phyloP scores from a whole-genome alignment of 2,329 filamentous ascomycete species.

The Knufia petricola region DNA sequence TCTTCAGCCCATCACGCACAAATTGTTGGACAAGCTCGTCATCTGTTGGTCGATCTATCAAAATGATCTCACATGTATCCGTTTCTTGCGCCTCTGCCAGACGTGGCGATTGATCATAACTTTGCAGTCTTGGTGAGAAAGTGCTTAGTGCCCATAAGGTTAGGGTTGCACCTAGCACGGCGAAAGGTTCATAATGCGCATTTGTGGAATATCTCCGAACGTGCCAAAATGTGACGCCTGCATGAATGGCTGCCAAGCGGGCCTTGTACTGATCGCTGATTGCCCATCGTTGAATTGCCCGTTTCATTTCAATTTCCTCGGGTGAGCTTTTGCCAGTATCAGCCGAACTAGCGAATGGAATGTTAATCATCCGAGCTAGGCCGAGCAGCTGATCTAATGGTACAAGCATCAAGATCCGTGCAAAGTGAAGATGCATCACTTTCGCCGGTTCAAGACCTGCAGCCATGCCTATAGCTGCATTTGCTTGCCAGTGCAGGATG shows the following conservation, averaged over 20 bases:
- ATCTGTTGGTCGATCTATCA: slow-evolving; percentile 46
- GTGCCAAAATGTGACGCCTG: slow-evolving; percentile 44
- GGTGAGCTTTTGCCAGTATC: slow-evolving; percentile 24
- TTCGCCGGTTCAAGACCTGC: slow-evolving; percentile 46
- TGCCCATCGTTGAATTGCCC: slow-evolving; percentile 40
- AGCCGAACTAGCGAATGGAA: slow-evolving; percentile 22
- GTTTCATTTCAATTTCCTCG: slow-evolving; percentile 24
- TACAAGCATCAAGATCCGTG: slow-evolving; percentile 42
- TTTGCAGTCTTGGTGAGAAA: slow-evolving; percentile 17
- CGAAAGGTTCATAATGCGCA: slow-evolving; percentile 39
- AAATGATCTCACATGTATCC: slow-evolving; percentile 29
- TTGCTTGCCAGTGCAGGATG: slow-evolving; percentile 50
- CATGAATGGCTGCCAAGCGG: slow-evolving; percentile 45
- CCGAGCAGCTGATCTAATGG: slow-evolving; percentile 38
- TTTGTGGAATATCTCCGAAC: slow-evolving; percentile 40
- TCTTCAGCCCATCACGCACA: slow-evolving; percentile 39
- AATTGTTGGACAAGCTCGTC: slow-evolving; percentile 50
- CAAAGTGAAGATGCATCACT: slow-evolving; percentile 46
- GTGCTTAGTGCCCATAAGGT: slow-evolving; percentile 40
- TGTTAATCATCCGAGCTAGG: slow-evolving; percentile 31
- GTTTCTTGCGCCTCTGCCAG: slow-evolving; percentile 27
- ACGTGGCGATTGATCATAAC: slow-evolving; percentile 1
- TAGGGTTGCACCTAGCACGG: slow-evolving; percentile 37
- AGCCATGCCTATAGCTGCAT: slow-evolving; percentile 39
- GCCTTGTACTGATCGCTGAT: slow-evolving; percentile 46